Evolutionary conservation across 2,329 filamentous ascomycete species (phyloP).

Genomic region (Drechslerella dactyloides): DNA sequence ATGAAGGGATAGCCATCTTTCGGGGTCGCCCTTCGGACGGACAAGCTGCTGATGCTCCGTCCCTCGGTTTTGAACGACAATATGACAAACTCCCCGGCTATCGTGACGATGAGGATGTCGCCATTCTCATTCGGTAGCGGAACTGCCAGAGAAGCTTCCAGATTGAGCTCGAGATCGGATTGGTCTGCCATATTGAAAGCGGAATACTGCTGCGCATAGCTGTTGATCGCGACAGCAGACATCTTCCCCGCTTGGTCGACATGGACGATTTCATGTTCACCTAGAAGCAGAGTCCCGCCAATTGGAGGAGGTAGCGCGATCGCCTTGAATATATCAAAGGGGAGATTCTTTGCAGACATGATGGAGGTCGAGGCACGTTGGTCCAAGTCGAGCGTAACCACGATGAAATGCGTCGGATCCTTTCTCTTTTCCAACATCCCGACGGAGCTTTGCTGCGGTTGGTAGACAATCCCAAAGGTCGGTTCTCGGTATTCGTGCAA

Average conservation of each 20-base stretch:
- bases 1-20: constrained; percentile 70
- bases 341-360: constrained; percentile 81
- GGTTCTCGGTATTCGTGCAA: constrained; percentile 96
- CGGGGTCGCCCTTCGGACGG: constrained; percentile 70
- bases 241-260: constrained; percentile 94
- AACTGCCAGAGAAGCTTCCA: constrained; percentile 82
- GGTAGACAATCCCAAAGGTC: constrained; percentile 92
- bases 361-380: constrained; percentile 92
- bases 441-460: constrained; percentile 73
- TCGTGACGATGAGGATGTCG: constrained; percentile 82
- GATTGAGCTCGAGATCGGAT: constrained; percentile 75
- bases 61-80: constrained; percentile 87
- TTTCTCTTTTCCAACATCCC: constrained; percentile 71
- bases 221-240: constrained; percentile 89
- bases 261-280: constrained; percentile 89
- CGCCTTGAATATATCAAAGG: constrained; percentile 83
- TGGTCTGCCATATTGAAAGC: constrained; percentile 83
- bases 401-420: constrained; percentile 86
- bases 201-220: constrained; percentile 81
- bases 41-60: constrained; percentile 84
- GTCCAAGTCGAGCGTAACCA: constrained; percentile 92
- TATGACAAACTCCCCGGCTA: constrained; percentile 75
- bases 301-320: constrained; percentile 83
- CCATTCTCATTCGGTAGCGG: constrained; percentile 76
- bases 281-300: constrained; percentile 84